Evolutionary conservation across 1,284 basidiomycete genomes (phyloP).

Genomic region (Trichosporon sp.): DNA sequence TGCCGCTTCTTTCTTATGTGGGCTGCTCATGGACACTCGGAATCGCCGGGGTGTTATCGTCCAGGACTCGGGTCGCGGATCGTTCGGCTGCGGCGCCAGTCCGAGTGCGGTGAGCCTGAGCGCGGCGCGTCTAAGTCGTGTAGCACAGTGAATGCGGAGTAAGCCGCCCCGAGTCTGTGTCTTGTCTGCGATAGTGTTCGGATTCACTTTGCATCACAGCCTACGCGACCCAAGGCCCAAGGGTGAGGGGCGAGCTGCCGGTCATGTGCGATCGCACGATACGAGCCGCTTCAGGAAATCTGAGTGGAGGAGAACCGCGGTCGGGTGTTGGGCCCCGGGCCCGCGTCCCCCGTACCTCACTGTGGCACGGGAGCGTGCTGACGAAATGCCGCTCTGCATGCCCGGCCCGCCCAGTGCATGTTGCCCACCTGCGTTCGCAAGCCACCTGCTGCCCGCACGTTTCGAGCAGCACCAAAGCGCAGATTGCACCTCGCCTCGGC

Average conservation of each 20-base stretch:
- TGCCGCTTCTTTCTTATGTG: neutral
- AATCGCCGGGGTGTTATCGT: neutral
- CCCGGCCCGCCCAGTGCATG: neutral
- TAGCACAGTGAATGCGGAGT: neutral
- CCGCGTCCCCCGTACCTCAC: neutral
- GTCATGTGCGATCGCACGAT: conserved; percentile 1
- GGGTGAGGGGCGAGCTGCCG: neutral
- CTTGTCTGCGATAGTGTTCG: neutral
- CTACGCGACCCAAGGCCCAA: neutral
- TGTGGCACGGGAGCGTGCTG: neutral
- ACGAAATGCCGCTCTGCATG: neutral
- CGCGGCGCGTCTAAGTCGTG: neutral
- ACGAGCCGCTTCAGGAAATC: neutral
- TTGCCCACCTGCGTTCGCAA: neutral
- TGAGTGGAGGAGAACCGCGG: neutral
- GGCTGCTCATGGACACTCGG: neutral
- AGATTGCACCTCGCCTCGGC: neutral
- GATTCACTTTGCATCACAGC: neutral
- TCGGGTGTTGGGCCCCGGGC: neutral
- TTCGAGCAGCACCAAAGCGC: neutral
- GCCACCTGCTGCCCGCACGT: neutral
- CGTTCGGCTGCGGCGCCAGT: neutral
- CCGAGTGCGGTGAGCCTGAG: neutral
- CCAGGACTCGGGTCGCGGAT: neutral
- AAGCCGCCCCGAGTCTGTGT: neutral